phyloP scores from a whole-genome alignment of 148 eudicot genomes.

The Silene uniflora region DNA sequence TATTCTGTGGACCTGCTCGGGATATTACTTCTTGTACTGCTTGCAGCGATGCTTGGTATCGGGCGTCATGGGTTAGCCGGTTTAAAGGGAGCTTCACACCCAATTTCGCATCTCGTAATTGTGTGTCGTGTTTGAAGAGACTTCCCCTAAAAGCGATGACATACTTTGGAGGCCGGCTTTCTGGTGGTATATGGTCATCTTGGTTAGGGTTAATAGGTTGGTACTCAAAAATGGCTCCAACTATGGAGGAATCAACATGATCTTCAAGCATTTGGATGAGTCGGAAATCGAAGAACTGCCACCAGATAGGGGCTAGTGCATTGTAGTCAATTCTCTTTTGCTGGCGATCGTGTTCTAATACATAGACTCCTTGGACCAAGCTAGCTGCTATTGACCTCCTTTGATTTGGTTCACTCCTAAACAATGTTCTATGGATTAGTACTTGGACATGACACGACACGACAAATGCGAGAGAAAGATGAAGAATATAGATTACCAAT shows the following conservation, averaged over 20 bases:
- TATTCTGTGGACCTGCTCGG: conserved; percentile 21
- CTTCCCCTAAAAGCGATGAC: conserved; percentile 80
- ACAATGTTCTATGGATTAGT: too few species aligned
- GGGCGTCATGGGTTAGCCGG: conserved; percentile 34
- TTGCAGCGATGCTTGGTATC: conserved; percentile 38
- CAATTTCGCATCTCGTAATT: conserved; percentile 43
- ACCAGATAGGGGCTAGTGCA: conserved; percentile 74
- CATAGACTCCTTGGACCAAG: conserved; percentile 66
- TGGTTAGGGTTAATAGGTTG: conserved; percentile 17
- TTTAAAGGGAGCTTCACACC: conserved; percentile 36
- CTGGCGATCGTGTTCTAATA: conserved; percentile 62
- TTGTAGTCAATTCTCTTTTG: conserved; percentile 36
- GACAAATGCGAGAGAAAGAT: too few species aligned
- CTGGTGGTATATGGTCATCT: background rate
- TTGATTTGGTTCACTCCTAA: background rate
- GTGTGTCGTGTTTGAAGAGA: conserved; percentile 31
- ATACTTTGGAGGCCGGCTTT: conserved; percentile 43
- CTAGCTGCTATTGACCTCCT: conserved; percentile 1
- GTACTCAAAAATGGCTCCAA: conserved; percentile 58
- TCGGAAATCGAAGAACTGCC: conserved; percentile 52
- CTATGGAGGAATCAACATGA: conserved; percentile 43
- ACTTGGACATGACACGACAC: too few species aligned
- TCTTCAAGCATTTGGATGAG: conserved; percentile 37
- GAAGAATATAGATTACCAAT: too few species aligned
- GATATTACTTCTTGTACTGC: conserved; percentile 16